Evolutionary conservation across 805 yeast species (phyloP), one percentile per base, ranked within the genome.

Genomic region (Saccharomycopsis sp.): DNA sequence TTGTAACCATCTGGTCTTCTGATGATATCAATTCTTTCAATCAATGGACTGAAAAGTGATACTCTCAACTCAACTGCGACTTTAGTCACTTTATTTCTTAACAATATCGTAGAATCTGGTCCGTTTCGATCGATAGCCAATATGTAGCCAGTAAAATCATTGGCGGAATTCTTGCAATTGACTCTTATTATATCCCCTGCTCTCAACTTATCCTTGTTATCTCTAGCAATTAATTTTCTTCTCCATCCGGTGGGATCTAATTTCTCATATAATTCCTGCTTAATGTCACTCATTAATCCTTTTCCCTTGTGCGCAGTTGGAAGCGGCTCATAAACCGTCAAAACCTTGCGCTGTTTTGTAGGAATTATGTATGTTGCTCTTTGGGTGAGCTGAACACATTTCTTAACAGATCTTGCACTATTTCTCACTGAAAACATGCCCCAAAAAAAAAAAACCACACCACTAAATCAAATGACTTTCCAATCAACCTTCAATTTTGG

Each of bases 11-110:
- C 63, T 31, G 95, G 90, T 63, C 81, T 81, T 63, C 84, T 74
- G 51, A 90, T 63, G 32, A 88, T 62, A 63, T 89, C 97, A 43
- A 90, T 71, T 62, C 81, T 76, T 51, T 79, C 75, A 45, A 93
- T 72, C 44, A 77, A 69, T 5, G 97, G 96, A 51, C 82, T 83
- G 68, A 72, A 90, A 21, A 90, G 64, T 23, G 90, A 89, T 39
- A 88, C 76, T 51, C 90, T 71, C 51, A 81, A 66, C 58, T 90
- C 97, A 40, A 86, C 90, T 45, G 95, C 95, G n/a, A 85, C 65
- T 54, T 83, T 84, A 51, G 81, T 72, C 54, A 86, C 70, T 59
- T 83, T 86, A 60, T 88, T 86, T 70, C 98, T 80, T 52, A 90
- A 62, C 45, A 86, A 66, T n/a, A 90, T 64, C 49, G 84, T 81